Evolutionary conservation across 208 protist genomes (phyloP).

Genomic region (Trypanosoma cruzi): DNA sequence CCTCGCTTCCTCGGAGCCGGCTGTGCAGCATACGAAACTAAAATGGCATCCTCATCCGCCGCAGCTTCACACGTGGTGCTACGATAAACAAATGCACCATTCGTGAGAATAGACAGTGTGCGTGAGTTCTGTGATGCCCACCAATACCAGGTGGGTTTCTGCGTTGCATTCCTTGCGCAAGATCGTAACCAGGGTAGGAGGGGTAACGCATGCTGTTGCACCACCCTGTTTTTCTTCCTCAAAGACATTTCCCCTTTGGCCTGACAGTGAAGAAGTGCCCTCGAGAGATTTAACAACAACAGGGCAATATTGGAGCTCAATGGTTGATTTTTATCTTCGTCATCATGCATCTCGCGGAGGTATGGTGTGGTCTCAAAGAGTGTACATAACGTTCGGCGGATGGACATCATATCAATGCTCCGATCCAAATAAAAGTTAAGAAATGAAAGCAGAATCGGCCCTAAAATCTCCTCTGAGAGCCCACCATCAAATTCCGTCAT

Average conservation of each 20-base stretch:
- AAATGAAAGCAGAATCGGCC: slow-evolving; percentile 32
- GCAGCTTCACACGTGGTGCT: not conserved
- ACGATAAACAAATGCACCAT: not conserved
- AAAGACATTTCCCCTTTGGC: not conserved
- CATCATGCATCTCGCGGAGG: slow-evolving; percentile 17
- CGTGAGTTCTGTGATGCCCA: slow-evolving; percentile 15
- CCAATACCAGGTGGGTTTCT: slow-evolving; percentile 23
- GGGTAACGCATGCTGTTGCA: not conserved
- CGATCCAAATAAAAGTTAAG: slow-evolving; percentile 35
- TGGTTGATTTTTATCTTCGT: not conserved
- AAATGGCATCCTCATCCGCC: slow-evolving; percentile 14
- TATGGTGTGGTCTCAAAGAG: slow-evolving; percentile 30
- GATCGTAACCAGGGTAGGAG: slow-evolving; percentile 22
- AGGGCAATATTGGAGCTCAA: slow-evolving; percentile 29
- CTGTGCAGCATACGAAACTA: not conserved
- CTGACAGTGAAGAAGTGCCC: slow-evolving; percentile 24
- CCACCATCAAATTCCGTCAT: slow-evolving; percentile 22
- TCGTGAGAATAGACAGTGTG: slow-evolving; percentile 4
- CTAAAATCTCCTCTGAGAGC: slow-evolving; percentile 24
- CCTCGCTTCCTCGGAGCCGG: not conserved
- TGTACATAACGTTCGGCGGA: slow-evolving; percentile 27
- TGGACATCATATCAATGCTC: slow-evolving; percentile 18
- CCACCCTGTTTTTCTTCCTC: not conserved
- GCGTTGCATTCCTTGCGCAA: slow-evolving; percentile 2
- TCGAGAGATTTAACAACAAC: slow-evolving; percentile 24